Conservation (phyloP, 1,284 basidiomycete species). For the Cutaneotrichosporon sp. region DNA sequence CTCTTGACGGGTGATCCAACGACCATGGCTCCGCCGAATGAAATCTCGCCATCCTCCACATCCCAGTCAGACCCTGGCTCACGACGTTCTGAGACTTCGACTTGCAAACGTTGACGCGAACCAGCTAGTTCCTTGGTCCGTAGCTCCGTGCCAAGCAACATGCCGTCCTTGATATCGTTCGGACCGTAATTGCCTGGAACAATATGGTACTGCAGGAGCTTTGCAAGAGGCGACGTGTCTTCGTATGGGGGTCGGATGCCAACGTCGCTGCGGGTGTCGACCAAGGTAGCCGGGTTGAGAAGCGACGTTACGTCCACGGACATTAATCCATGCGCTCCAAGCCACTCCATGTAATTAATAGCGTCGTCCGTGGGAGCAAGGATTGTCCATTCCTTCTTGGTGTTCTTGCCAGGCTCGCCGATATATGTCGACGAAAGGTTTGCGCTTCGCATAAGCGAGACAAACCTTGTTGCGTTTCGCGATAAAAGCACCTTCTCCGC, state of each 20-base stretch:
- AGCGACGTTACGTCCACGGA: background rate
- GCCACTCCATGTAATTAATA: conserved; percentile 49
- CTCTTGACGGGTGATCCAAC: conserved; percentile 61
- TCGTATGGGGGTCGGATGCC: background rate
- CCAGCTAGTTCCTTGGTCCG: conserved; percentile 62
- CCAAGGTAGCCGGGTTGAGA: background rate
- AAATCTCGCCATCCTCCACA: conserved; percentile 55
- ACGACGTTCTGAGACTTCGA: conserved; percentile 55
- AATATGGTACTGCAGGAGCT: conserved; percentile 67
- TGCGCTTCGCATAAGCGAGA: conserved; percentile 77
- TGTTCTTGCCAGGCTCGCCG: conserved; percentile 53
- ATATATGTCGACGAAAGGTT: conserved; percentile 65
- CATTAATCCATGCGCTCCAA: background rate
- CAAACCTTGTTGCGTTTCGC: conserved; percentile 85
- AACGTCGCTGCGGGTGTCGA: background rate
- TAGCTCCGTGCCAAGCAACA: conserved; percentile 73
- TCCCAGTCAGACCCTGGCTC: conserved; percentile 47
- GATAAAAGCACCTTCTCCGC: conserved; percentile 74
- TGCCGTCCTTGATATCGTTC: conserved; percentile 64
- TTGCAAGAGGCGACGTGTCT: conserved; percentile 34
- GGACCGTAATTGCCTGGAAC: conserved; percentile 68
- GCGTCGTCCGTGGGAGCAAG: conserved; percentile 87
- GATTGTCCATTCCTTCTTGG: conserved; percentile 59
- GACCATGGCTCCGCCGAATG: conserved; percentile 77
- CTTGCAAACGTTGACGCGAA: conserved; percentile 64